Evolutionary conservation across 2,329 filamentous ascomycete genomes (phyloP), one percentile per base, ranked within the genome.

Genomic region (Nothomitra cinnamomea): DNA sequence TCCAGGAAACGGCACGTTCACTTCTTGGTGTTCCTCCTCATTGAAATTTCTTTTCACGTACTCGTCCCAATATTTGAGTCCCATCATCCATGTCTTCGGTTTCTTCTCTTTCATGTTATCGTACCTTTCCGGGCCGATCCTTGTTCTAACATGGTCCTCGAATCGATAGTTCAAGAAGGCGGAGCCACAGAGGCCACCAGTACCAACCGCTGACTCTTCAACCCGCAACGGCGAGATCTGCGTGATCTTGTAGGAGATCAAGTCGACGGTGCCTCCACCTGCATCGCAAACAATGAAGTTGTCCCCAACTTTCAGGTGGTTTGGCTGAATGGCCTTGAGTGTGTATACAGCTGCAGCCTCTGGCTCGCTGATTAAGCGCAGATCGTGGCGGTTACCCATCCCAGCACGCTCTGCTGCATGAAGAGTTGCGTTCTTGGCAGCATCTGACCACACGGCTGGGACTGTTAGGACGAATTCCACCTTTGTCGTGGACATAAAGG

Each of bases 31-130:
- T 61, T 87, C 84, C 48, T 87, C 83, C 60, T 85, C 82, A 62
- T 85, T 83, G 63, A 89, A 90, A 61, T 87, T 88, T 13, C 85
- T 76, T 67, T 90, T 90, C 13, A 90, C 84, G 63, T 87, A 88
- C 62, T 89, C 84, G 61, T 90, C 85, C 65, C 87, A 90, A 62
- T 87, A 88, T 54, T 79, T 77, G 51, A 89, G 70, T 1, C 81
- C 85, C 69, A 72, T 72, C 54, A 69, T 84, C 83, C 85, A 89
- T 1, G 82, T 86, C 66, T 85, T 87, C 2, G 76, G 77, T 65
- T 87, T 87, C 67, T 85, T 85, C 52, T 77, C 65, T 63, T 85
- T 84, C 82, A 90, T 87, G 66, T 81, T 78, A 28, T 82, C 78
- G 61, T 87, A 87, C 2, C 76, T 71, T 35, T 75, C 75, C 38